These are phyloP conservation scores for Sugiyamaella castrensis DNA, from an alignment of 1,139 yeast species.

Conservation along the genomic window DNA sequence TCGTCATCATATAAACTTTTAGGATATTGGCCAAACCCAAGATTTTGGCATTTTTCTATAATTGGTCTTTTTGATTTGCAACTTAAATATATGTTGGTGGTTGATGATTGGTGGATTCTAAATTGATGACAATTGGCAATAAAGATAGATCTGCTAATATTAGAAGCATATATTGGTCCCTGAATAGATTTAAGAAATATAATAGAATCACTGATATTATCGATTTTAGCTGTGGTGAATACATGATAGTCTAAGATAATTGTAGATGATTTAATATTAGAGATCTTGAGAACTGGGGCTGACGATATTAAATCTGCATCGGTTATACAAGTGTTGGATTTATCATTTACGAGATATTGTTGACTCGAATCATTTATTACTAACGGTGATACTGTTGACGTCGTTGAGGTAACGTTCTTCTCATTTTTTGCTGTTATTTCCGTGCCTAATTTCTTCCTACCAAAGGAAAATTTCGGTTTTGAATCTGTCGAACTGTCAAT, in stretches of 20 bases:
- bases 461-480: constrained; percentile 22
- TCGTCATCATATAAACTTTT: background rate
- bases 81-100: constrained; percentile 24
- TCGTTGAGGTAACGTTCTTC: background rate
- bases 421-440: background rate
- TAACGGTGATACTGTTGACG: background rate
- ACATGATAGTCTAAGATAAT: constrained; percentile 7
- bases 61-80: constrained; percentile 33
- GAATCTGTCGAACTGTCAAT: constrained; percentile 13
- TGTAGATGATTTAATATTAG: constrained; percentile 16
- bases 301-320: too few species aligned
- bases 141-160: constrained; percentile 22
- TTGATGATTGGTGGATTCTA: constrained; percentile 31
- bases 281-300: constrained; percentile 13
- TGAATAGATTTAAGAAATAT: constrained; percentile 22
- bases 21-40: constrained; percentile 28
- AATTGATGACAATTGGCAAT: constrained; percentile 33
- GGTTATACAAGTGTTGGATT: background rate
- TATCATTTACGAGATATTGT: background rate
- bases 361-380: background rate
- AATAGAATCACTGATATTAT: constrained; percentile 23
- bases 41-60: constrained; percentile 29
- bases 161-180: constrained; percentile 31
- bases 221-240: constrained; percentile 20
- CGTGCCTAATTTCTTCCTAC: constrained; percentile 6